Evolutionary conservation across 1,284 basidiomycete genomes (phyloP).

Genomic region (Irpex sp.): DNA sequence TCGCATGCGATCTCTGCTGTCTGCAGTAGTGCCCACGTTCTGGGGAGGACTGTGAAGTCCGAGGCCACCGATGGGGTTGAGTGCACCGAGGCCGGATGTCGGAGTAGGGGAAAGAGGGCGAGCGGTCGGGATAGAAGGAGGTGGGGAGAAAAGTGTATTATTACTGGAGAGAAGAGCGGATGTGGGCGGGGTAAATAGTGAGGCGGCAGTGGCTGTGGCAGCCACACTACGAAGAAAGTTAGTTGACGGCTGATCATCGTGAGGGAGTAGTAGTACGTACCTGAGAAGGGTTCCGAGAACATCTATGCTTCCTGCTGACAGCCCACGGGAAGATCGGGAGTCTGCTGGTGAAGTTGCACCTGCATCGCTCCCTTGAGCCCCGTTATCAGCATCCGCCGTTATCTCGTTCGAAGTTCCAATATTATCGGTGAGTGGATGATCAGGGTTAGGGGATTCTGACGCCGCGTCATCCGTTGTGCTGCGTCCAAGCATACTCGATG

Average conservation of each 20-base stretch:
- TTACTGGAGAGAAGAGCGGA: background rate
- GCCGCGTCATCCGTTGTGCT: constrained; percentile 8
- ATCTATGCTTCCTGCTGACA: constrained; percentile 72
- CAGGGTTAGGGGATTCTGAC: constrained; percentile 3
- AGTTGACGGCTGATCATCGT: constrained; percentile 7
- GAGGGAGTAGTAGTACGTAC: constrained; percentile 32
- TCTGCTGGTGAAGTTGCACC: background rate
- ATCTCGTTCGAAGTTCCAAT: constrained; percentile 1
- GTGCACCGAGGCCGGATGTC: constrained; percentile 37
- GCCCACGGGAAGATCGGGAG: constrained; percentile 21
- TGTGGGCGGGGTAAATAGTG: background rate
- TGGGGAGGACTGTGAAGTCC: constrained; percentile 15
- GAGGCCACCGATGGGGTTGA: constrained; percentile 21
- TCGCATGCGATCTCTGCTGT: constrained; percentile 41
- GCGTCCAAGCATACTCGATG: constrained; percentile 19
- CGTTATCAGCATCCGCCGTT: constrained; percentile 3
- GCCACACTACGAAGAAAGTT: constrained; percentile 50
- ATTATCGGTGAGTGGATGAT: background rate
- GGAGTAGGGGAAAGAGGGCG: constrained; percentile 46
- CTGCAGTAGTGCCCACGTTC: constrained; percentile 15
- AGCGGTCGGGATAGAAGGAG: constrained; percentile 40
- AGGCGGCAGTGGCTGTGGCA: constrained; percentile 73
- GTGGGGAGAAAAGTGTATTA: constrained; percentile 42
- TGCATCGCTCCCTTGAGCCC: background rate
- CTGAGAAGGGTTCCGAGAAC: constrained; percentile 78